phyloP scores from a whole-genome alignment of 306 rosid genomes.

The Mucuna pruriens region DNA sequence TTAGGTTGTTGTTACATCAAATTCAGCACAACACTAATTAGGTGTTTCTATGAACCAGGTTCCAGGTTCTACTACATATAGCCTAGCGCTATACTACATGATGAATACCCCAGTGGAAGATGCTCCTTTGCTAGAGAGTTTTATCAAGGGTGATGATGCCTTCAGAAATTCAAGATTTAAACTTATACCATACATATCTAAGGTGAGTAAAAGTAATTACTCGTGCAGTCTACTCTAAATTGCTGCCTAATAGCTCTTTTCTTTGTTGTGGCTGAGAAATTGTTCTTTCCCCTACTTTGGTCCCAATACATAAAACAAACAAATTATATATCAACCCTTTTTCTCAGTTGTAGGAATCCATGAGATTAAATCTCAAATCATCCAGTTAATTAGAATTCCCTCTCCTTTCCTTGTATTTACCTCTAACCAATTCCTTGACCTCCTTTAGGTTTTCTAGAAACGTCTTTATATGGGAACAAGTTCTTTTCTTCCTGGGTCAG shows the following conservation, averaged over 20 bases:
- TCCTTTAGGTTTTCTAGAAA: slow-evolving; percentile 2
- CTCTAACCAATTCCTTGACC: slow-evolving; percentile 18
- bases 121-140: slow-evolving; percentile 67
- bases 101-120: slow-evolving; percentile 78
- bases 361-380: slow-evolving; percentile 12
- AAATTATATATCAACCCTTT: slow-evolving; percentile 8
- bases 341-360: background rate
- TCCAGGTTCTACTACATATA: slow-evolving; percentile 82
- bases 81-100: slow-evolving; percentile 84
- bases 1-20: slow-evolving; percentile 19
- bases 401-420: slow-evolving; percentile 22
- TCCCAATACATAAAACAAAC: slow-evolving; percentile 5
- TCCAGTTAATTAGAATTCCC: slow-evolving; percentile 12
- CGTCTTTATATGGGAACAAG: background rate
- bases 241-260: slow-evolving; percentile 19
- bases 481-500: slow-evolving; percentile 9
- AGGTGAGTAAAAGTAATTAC: slow-evolving; percentile 56
- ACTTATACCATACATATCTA: slow-evolving; percentile 91
- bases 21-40: slow-evolving; percentile 14
- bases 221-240: slow-evolving; percentile 13
- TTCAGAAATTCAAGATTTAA: slow-evolving; percentile 91
- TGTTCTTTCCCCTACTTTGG: background rate
- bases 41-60: slow-evolving; percentile 53
- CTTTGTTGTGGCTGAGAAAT: slow-evolving; percentile 13
- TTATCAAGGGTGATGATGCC: slow-evolving; percentile 83